Evolutionary conservation across 306 rosid genomes (phyloP).

Genomic region (Rosa multiflora): DNA sequence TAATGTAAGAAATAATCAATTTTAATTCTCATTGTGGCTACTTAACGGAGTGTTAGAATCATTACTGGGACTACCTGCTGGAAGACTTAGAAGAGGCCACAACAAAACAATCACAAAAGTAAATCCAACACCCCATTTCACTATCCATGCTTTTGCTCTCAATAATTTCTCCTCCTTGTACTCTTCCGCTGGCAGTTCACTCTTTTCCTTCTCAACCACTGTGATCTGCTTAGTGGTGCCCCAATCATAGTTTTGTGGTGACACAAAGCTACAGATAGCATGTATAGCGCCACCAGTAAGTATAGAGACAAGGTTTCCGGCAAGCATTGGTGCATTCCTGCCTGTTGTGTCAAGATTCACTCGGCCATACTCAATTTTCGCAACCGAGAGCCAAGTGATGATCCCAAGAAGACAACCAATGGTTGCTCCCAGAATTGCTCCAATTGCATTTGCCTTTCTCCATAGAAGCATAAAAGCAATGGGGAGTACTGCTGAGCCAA

Average conservation of each 20-base stretch:
- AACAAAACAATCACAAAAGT: constrained; percentile 65
- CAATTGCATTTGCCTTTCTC: constrained; percentile 79
- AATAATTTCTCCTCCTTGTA: constrained; percentile 60
- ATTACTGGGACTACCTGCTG: constrained; percentile 57
- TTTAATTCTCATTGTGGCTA: not conserved
- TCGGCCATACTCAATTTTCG: constrained; percentile 61
- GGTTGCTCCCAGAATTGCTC: constrained; percentile 76
- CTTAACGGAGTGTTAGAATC: not conserved
- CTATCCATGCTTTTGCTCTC: constrained; percentile 72
- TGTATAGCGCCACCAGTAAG: constrained; percentile 72
- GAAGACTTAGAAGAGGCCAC: constrained; percentile 86
- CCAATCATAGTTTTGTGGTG: constrained; percentile 96
- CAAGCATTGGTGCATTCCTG: constrained; percentile 90
- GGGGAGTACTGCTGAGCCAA: constrained; percentile 92
- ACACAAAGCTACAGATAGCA: constrained; percentile 53
- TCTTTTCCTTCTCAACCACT: constrained; percentile 74
- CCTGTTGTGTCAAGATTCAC: constrained; percentile 81
- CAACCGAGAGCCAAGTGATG: constrained; percentile 69
- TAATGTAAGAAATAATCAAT: not conserved
- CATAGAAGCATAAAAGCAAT: constrained; percentile 90
- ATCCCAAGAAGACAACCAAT: constrained; percentile 75
- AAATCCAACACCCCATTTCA: constrained; percentile 87
- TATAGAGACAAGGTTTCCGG: constrained; percentile 83
- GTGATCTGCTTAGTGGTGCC: constrained; percentile 69
- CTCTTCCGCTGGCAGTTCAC: constrained; percentile 67